phyloP scores from a whole-genome alignment of 2,329 filamentous ascomycete species.

The Epichloe uncinata region DNA sequence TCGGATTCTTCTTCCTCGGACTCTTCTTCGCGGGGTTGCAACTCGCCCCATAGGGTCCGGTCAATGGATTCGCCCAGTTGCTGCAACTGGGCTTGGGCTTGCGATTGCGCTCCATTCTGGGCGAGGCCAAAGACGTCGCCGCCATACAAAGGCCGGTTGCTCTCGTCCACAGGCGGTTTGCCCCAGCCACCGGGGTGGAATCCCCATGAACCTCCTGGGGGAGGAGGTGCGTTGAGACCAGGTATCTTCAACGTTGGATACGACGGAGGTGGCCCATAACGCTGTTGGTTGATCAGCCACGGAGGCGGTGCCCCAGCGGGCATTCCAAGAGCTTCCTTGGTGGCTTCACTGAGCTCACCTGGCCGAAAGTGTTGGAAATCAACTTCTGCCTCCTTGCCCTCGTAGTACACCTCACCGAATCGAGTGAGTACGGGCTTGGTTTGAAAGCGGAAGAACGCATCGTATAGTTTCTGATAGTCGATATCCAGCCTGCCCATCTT shows the following conservation, averaged over 20 bases:
- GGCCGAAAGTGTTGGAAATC: constrained; percentile 83
- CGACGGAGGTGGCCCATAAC: constrained; percentile 82
- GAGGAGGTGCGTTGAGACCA: constrained; percentile 85
- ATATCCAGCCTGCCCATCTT: constrained; percentile 98
- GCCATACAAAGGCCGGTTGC: constrained; percentile 80
- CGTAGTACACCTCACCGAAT: constrained; percentile 98
- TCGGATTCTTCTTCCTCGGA: constrained; percentile 50
- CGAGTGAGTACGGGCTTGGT: constrained; percentile 88
- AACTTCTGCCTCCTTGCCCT: constrained; percentile 96
- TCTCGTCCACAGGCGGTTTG: constrained; percentile 89
- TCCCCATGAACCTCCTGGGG: constrained; percentile 86
- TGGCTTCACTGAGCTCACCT: constrained; percentile 76
- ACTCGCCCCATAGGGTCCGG: constrained; percentile 79
- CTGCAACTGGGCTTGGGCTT: constrained; percentile 25
- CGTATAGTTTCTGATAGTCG: constrained; percentile 95
- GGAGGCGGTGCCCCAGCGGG: constrained; percentile 84
- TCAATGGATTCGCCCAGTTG: constrained; percentile 65
- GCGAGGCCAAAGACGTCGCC: constrained; percentile 85
- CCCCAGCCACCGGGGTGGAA: constrained; percentile 93
- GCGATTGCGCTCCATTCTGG: constrained; percentile 24
- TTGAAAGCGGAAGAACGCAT: constrained; percentile 96
- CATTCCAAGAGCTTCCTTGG: constrained; percentile 89
- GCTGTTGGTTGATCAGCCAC: constrained; percentile 95
- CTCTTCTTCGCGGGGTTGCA: constrained; percentile 68
- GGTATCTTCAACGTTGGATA: constrained; percentile 94